phyloP scores from a whole-genome alignment of 2,329 filamentous ascomycete species.

The Alternaria alternata region DNA sequence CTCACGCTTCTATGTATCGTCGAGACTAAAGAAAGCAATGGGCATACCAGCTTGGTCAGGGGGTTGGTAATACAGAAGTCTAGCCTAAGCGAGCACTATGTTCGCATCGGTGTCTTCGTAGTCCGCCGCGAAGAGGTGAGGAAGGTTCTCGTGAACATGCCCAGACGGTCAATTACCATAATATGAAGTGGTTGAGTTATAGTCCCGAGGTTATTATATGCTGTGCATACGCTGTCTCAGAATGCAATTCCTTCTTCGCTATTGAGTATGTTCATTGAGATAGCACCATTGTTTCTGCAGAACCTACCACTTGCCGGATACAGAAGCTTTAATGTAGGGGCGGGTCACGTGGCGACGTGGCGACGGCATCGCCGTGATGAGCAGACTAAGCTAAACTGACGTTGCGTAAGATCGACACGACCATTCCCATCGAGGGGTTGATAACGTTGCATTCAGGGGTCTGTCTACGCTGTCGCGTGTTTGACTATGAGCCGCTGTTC shows the following conservation, averaged over 20 bases:
- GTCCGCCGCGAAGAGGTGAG: background rate
- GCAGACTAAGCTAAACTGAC: background rate
- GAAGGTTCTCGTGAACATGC: slow-evolving; percentile 11
- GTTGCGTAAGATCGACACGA: background rate
- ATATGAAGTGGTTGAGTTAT: background rate
- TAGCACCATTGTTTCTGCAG: too few relatives aligned
- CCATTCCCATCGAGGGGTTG: background rate
- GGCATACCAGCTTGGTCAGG: background rate
- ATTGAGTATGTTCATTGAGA: too few relatives aligned
- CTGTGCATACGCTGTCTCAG: too few relatives aligned
- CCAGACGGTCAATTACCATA: slow-evolving; percentile 1
- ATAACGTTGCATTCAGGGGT: background rate
- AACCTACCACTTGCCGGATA: background rate
- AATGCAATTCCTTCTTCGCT: too few relatives aligned
- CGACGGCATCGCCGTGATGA: slow-evolving; percentile 13
- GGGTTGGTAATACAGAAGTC: slow-evolving; percentile 1
- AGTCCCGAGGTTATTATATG: too few relatives aligned
- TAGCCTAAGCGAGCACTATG: background rate
- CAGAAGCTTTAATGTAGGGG: background rate
- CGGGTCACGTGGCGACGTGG: slow-evolving; percentile 11
- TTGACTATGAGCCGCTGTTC: background rate
- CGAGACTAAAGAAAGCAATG: background rate
- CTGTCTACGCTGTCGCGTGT: background rate
- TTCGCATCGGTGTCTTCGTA: slow-evolving; percentile 1
- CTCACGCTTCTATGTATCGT: slow-evolving; percentile 2